Evolutionary conservation across 1,139 yeast genomes (phyloP), one percentile per base, ranked within the genome.

Genomic region (Suhomyces bribrorum): DNA sequence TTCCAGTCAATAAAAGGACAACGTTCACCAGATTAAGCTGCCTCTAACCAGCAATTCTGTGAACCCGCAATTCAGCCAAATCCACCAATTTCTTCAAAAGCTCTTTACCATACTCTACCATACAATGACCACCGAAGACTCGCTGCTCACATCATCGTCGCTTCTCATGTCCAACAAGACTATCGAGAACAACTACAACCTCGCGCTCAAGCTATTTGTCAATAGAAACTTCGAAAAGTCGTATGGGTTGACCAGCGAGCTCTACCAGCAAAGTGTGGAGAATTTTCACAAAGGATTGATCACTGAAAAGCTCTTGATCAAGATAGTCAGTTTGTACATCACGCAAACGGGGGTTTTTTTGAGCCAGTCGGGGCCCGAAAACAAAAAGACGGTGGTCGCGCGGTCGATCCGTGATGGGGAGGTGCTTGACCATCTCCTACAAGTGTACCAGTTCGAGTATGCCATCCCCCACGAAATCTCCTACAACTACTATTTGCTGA

Each of bases 151-250:
- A 2, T 37, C 37, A 2, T 41, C 45, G 12, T 31, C 37, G 20
- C 23, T 26, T 14, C 26, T 45, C 49, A 31, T 14, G 29, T 40
- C 44, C 12, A 48, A 56, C 37, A 49, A 48, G 37, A 40, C 57
- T 18, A 43, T 63, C 25, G 59, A 57, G 31, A 57, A 52, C 29
- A 59, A 57, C 38, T 72, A 68, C 46, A 59, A 62, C 36, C 49
- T 70, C 30, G 65, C 76, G 0, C 50, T 68, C 38, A 72, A 71
- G 51, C 59, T 60, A 39, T 72, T 72, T 48, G 60, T 66, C 49
- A 69, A 67, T 47, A 67, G 63, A 49, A 61, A 66, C 44, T 64
- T 70, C 34, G 54, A 49, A 5, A 56, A 58, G 36, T 68, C 76
- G 5, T 70, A 55, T 45, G 58, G 48, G 17, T 48, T 69, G 14